Evolutionary conservation across 2,329 filamentous ascomycete genomes (phyloP).

Genomic region (Diaporthe citrichinensis): DNA sequence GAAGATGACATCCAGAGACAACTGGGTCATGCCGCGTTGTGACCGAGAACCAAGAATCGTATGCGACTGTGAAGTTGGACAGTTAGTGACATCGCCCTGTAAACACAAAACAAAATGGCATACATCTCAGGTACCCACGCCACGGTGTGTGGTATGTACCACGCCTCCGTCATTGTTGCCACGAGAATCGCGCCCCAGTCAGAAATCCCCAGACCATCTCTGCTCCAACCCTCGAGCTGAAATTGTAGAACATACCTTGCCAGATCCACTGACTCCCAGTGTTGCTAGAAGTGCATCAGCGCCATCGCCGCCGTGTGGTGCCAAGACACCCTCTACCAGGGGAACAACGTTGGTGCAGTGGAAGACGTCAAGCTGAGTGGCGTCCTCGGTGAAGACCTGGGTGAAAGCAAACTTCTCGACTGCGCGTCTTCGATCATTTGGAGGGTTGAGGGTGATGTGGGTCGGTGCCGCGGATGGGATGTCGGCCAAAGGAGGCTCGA

Average conservation of each 20-base stretch:
- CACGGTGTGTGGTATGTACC: slow-evolving; percentile 38
- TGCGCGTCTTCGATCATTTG: slow-evolving; percentile 87
- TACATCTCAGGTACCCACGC: background rate
- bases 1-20: slow-evolving; percentile 91
- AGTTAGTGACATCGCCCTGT: background rate
- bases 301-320: slow-evolving; percentile 79
- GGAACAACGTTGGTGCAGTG: slow-evolving; percentile 81
- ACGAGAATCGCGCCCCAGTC: background rate
- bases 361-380: slow-evolving; percentile 89
- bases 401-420: slow-evolving; percentile 97
- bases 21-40: slow-evolving; percentile 91
- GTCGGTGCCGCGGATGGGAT: slow-evolving; percentile 64
- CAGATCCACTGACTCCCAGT: slow-evolving; percentile 93
- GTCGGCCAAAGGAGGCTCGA: slow-evolving; percentile 69
- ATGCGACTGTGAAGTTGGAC: slow-evolving; percentile 76
- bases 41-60: slow-evolving; percentile 91
- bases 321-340: slow-evolving; percentile 86
- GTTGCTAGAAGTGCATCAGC: slow-evolving; percentile 93
- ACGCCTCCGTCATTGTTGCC: background rate
- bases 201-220: background rate
- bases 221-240: background rate
- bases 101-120: background rate
- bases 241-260: slow-evolving; percentile 76
- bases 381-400: slow-evolving; percentile 89
- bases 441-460: slow-evolving; percentile 84